Conservation (phyloP, 108 stramenopile species). For the Nitzschia sp. region DNA sequence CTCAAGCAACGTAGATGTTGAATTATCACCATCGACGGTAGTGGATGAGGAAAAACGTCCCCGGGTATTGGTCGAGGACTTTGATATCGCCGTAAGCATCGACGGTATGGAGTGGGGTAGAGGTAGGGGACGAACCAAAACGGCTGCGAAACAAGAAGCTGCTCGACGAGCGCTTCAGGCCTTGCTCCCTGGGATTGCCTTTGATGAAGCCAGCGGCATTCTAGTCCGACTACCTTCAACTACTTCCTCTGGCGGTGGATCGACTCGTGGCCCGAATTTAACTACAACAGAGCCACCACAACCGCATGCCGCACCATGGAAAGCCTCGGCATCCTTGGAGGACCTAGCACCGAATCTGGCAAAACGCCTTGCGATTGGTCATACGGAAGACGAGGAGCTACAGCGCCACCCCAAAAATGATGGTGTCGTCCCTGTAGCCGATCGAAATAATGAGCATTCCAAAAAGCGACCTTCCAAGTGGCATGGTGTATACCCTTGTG, state of each 20-base stretch:
- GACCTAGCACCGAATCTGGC: constrained; percentile 71
- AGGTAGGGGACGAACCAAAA: constrained; percentile 68
- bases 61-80: constrained; percentile 42
- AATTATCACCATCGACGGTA: not conserved
- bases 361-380: constrained; percentile 68
- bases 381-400: constrained; percentile 28
- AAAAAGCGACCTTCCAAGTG: constrained; percentile 24
- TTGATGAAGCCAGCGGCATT: constrained; percentile 68
- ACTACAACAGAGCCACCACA: not conserved
- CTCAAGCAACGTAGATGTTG: not conserved
- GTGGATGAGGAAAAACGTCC: constrained; percentile 7
- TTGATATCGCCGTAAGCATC: constrained; percentile 56
- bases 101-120: constrained; percentile 65
- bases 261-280: not conserved
- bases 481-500: constrained; percentile 53
- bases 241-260: not conserved
- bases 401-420: not conserved
- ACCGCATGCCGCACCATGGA: constrained; percentile 3
- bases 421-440: not conserved
- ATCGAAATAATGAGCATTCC: not conserved
- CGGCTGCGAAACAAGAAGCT: constrained; percentile 74
- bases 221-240: constrained; percentile 44
- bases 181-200: constrained; percentile 68
- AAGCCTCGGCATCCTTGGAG: constrained; percentile 37
- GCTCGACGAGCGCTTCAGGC: constrained; percentile 63